phyloP scores from a whole-genome alignment of 2,329 filamentous ascomycete species.

The Fusarium sp. region DNA sequence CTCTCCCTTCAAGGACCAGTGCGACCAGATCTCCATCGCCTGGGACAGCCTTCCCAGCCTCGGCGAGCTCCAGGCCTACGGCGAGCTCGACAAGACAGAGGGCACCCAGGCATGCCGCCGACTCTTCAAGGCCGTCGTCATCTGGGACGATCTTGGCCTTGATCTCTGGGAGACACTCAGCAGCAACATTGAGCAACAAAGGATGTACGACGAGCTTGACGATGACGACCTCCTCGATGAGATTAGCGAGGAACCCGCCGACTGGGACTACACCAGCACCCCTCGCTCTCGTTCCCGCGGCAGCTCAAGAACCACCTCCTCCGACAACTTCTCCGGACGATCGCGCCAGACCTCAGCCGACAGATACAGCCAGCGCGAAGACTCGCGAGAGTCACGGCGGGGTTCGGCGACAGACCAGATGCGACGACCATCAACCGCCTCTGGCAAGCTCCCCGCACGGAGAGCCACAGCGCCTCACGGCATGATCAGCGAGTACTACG shows the following conservation, averaged over 20 bases:
- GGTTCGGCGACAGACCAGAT: constrained; percentile 18
- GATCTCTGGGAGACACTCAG: constrained; percentile 47
- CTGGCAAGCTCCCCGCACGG: background rate
- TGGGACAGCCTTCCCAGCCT: constrained; percentile 49
- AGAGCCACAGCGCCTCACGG: constrained; percentile 25
- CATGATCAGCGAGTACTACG: constrained; percentile 38
- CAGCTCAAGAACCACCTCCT: constrained; percentile 29
- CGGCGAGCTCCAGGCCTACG: constrained; percentile 48
- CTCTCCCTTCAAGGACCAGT: constrained; percentile 40
- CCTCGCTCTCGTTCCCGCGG: constrained; percentile 26
- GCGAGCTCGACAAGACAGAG: constrained; percentile 46
- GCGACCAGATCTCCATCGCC: constrained; percentile 48
- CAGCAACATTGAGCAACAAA: constrained; percentile 19
- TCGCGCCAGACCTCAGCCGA: constrained; percentile 32
- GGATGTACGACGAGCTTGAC: constrained; percentile 18
- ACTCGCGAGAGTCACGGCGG: constrained; percentile 26
- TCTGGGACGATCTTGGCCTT: constrained; percentile 52
- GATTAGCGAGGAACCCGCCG: constrained; percentile 26
- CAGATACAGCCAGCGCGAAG: constrained; percentile 23
- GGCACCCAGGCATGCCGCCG: constrained; percentile 50
- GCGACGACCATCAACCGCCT: constrained; percentile 1
- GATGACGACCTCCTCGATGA: constrained; percentile 28
- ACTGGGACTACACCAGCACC: constrained; percentile 23
- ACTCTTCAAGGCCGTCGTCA: constrained; percentile 52
- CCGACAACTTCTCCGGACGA: constrained; percentile 26